These are phyloP conservation scores for Rhinocladiella similis DNA, from an alignment of 2,329 filamentous ascomycete species.

Conservation along the genomic window DNA sequence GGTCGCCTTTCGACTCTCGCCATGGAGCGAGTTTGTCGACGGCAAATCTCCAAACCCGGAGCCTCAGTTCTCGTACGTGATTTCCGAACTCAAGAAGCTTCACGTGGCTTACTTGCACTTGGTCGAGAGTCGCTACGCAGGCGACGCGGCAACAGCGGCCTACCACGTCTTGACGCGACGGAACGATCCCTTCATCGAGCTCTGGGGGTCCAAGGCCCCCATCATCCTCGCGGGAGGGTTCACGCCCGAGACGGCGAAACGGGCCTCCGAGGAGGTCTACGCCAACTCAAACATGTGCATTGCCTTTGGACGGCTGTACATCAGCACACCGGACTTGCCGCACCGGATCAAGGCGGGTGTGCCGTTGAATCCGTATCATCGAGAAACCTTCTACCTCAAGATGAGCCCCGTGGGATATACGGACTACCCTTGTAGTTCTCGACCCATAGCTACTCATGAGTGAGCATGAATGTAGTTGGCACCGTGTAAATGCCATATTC, in stretches of 20 bases:
- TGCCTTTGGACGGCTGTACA: conserved; percentile 11
- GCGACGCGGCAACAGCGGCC: neutral
- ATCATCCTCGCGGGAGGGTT: conserved; percentile 54
- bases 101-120: conserved; percentile 63
- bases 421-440: conserved; percentile 28
- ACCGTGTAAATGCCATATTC: too few relatives aligned
- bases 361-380: conserved; percentile 7
- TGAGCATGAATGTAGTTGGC: too few relatives aligned
- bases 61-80: conserved; percentile 54
- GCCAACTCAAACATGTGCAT: conserved; percentile 4
- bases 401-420: conserved; percentile 12
- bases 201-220: conserved; percentile 46
- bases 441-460: too few relatives aligned
- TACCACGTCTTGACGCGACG: neutral
- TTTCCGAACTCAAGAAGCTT: conserved; percentile 52
- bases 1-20: conserved; percentile 48
- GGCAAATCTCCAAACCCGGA: neutral
- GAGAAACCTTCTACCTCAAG: conserved; percentile 8
- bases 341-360: conserved; percentile 12
- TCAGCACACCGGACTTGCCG: conserved; percentile 14
- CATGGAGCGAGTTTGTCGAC: conserved; percentile 29
- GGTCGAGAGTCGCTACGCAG: conserved; percentile 44
- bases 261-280: conserved; percentile 29
- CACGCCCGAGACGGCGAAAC: conserved; percentile 40
- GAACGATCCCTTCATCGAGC: conserved; percentile 20